Evolutionary conservation across 2,329 filamentous ascomycete species (phyloP).

Genomic region (Colletotrichum lindemuthianum): DNA sequence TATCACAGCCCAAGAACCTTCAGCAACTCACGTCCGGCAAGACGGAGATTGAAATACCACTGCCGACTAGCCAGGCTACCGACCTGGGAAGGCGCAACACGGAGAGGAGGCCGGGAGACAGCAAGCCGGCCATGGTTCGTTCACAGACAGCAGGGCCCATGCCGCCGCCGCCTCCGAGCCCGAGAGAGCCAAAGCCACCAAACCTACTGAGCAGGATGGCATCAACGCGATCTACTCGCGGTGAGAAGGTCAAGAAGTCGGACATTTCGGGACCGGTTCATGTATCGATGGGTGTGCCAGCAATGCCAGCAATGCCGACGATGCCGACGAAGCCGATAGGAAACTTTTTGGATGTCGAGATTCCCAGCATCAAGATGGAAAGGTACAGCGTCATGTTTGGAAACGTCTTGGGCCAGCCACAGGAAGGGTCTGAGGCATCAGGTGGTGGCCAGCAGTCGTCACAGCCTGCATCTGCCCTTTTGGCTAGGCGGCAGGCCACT

Average conservation of each 20-base stretch:
- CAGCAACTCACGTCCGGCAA: slow-evolving; percentile 17
- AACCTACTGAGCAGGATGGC: slow-evolving; percentile 35
- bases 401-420: slow-evolving; percentile 67
- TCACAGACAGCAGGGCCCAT: slow-evolving; percentile 52
- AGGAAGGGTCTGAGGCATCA: slow-evolving; percentile 31
- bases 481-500: slow-evolving; percentile 68
- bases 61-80: slow-evolving; percentile 14
- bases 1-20: slow-evolving; percentile 31
- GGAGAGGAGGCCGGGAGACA: slow-evolving; percentile 47
- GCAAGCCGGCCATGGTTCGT: slow-evolving; percentile 56
- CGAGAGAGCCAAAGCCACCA: slow-evolving; percentile 35
- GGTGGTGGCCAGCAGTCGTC: slow-evolving; percentile 47
- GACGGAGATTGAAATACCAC: slow-evolving; percentile 7
- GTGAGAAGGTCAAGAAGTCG: slow-evolving; percentile 35
- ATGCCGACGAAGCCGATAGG: slow-evolving; percentile 37
- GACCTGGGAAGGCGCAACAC: slow-evolving; percentile 50
- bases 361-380: slow-evolving; percentile 84
- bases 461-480: slow-evolving; percentile 52
- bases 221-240: slow-evolving; percentile 34
- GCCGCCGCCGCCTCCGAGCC: slow-evolving; percentile 16
- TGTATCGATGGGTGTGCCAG: slow-evolving; percentile 39
- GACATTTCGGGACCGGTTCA: slow-evolving; percentile 42
- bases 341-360: slow-evolving; percentile 76
- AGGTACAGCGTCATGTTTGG: slow-evolving; percentile 96
- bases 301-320: slow-evolving; percentile 18